Conservation (phyloP, 192 early-diverging fungal genomes). For the Coemansia sp. region DNA sequence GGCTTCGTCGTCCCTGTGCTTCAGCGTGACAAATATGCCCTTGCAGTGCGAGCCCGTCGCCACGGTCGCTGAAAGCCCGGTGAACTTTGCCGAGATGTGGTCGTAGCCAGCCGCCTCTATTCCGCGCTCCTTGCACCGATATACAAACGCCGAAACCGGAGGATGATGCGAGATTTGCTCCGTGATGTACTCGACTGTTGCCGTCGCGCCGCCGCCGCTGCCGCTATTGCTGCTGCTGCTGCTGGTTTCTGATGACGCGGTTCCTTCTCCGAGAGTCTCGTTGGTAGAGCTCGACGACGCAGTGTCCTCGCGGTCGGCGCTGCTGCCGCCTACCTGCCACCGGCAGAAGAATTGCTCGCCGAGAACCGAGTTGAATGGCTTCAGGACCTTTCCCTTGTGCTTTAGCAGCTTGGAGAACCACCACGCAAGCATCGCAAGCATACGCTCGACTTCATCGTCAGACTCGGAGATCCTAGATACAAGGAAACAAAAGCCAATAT, state of each 20-base stretch:
- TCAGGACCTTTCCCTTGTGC: conserved; percentile 54
- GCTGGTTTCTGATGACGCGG: background rate
- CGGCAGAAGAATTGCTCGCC: conserved; percentile 60
- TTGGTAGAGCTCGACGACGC: conserved; percentile 38
- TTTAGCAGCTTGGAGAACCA: conserved; percentile 71
- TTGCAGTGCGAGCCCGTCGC: conserved; percentile 62
- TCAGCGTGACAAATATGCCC: conserved; percentile 64
- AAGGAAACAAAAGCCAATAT: conserved; percentile 9
- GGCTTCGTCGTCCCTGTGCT: conserved; percentile 59
- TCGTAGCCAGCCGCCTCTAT: conserved; percentile 64
- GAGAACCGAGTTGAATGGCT: conserved; percentile 60
- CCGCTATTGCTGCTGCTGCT: too few species aligned
- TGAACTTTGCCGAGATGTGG: conserved; percentile 71
- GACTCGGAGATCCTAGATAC: conserved; percentile 58
- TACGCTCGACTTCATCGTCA: conserved; percentile 62
- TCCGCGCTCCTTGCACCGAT: conserved; percentile 61
- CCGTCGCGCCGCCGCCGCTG: conserved; percentile 12
- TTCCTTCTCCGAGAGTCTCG: conserved; percentile 8
- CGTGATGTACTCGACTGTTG: conserved; percentile 57
- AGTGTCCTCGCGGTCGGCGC: conserved; percentile 23
- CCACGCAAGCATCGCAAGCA: conserved; percentile 68
- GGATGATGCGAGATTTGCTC: conserved; percentile 66
- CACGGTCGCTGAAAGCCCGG: conserved; percentile 69
- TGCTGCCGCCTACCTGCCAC: conserved; percentile 44
- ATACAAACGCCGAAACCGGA: conserved; percentile 61